A percentile compares a stretch with the other conserved stretches of the same genome.
These are phyloP conservation scores for Neofusicoccum sp. DNA, from an alignment of 2,329 filamentous ascomycete species.

Conservation along the genomic window DNA sequence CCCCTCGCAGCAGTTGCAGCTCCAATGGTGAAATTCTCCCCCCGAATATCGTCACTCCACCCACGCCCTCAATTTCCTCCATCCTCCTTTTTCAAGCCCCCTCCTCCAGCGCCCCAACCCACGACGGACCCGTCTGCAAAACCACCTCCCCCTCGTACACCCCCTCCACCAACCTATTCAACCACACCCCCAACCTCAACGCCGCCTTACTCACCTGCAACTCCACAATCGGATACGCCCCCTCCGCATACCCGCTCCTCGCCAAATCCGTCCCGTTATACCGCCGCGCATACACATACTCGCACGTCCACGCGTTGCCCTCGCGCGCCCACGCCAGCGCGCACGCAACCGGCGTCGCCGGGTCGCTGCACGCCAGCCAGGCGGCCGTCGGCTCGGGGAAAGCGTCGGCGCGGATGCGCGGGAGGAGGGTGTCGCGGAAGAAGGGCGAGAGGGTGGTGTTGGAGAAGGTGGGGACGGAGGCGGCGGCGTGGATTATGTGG, in stretches of 20 bases:
- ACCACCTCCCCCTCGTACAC: conserved; percentile 21
- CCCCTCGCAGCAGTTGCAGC: too few species aligned
- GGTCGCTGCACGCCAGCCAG: conserved; percentile 39
- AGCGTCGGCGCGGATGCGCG: conserved; percentile 34
- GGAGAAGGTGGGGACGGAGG: conserved; percentile 34
- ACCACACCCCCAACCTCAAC: conserved; percentile 38
- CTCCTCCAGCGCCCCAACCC: not conserved
- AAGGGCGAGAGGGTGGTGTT: conserved; percentile 36
- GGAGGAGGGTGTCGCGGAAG: conserved; percentile 31
- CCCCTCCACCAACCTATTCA: conserved; percentile 36
- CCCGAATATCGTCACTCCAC: too few species aligned
- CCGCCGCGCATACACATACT: conserved; percentile 37
- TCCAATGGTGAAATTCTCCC: too few species aligned
- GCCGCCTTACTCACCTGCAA: conserved; percentile 43
- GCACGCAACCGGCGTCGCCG: conserved; percentile 32
- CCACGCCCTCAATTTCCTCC: conserved; percentile 19
- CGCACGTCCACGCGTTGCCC: conserved; percentile 40
- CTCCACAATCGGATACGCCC: conserved; percentile 41
- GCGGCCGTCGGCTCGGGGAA: conserved; percentile 36
- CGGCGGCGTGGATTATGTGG: conserved; percentile 38
- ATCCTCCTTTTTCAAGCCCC: not conserved
- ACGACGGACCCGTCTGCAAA: conserved; percentile 18
- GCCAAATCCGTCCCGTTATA: conserved; percentile 35
- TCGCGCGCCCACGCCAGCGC: conserved; percentile 39
- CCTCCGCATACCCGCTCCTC: conserved; percentile 37